These are phyloP conservation scores for Nakazawaea siamensis DNA, from an alignment of 805 yeast genomes.

Conservation along the genomic window DNA sequence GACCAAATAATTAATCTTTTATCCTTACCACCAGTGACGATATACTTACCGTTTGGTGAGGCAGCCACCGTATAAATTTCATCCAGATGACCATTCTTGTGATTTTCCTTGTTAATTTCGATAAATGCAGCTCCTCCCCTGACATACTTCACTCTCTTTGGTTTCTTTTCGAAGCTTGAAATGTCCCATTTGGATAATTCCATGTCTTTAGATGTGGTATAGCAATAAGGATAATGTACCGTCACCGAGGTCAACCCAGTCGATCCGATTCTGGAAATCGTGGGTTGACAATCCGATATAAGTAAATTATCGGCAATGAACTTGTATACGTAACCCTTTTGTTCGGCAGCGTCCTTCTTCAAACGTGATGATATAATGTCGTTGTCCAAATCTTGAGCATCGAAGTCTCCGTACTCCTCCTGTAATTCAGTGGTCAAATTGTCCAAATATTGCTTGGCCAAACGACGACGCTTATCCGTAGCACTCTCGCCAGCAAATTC, in stretches of 20 bases:
- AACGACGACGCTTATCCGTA: conserved; percentile 88
- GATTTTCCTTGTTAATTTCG: conserved; percentile 37
- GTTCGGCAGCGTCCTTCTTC: conserved; percentile 83
- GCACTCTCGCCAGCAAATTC: conserved; percentile 72
- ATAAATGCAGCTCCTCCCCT: conserved; percentile 51
- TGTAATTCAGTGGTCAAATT: conserved; percentile 55
- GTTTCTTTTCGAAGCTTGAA: conserved; percentile 43
- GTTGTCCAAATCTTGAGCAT: conserved; percentile 85
- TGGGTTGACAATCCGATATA: conserved; percentile 30
- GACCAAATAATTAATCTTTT: conserved; percentile 81
- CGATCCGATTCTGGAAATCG: conserved; percentile 51
- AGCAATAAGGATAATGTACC: conserved; percentile 54
- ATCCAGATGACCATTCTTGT: conserved; percentile 65
- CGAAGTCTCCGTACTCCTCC: conserved; percentile 45
- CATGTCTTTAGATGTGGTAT: conserved; percentile 76
- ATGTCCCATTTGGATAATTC: conserved; percentile 77
- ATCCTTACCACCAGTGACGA: conserved; percentile 89
- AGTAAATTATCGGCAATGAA: conserved; percentile 46
- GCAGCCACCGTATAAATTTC: conserved; percentile 75
- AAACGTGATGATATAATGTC: conserved; percentile 78
- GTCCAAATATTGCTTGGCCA: conserved; percentile 87
- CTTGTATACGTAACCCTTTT: conserved; percentile 75
- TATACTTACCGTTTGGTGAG: conserved; percentile 77
- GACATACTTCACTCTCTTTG: conserved; percentile 53
- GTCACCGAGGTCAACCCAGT: conserved; percentile 48